Evolutionary conservation across 257 asterid genomes (phyloP), one percentile per base, ranked within the genome.

Genomic region (Nicotiana noctiflora): DNA sequence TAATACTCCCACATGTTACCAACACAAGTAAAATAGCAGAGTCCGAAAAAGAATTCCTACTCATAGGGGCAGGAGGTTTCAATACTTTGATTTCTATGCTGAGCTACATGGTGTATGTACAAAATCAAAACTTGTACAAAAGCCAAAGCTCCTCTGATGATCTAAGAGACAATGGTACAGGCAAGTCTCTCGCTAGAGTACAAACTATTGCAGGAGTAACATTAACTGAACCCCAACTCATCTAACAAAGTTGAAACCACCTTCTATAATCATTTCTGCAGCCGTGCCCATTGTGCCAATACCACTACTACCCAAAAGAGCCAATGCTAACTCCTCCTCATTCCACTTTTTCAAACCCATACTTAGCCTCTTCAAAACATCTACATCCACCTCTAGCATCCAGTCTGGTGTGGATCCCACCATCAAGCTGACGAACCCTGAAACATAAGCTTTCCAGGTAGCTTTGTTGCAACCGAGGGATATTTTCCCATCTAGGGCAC

Each of bases 261-360:
- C 52, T 81, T 84, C 95, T 79, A 95, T 85, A 67, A 93, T 91
- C 94, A 93, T 86, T 86, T 95, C 98, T 9, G 98, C 98, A 74
- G 99, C 97, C 64, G 93, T 90, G 53, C 97, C 99, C 96, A 95
- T 91, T 32, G 96, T 94, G 60, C 80, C 81, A 79, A 92, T 67
- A 53, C 99, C 99, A 81, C 97, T 80, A 14, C 91, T 76, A 76
- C 92, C 97, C 79, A 95, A 88, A 79, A 95, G 82, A 2, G 93
- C 92, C 90, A 93, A 70, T 82, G 93, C 98, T 85, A 93, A 76
- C 84, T 93, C 98, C 68, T 89, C 97, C 88, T 95, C 99, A 32
- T 90, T 83, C 97, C 96, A 92, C 62, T 87, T 90, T 84, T 87
- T 93, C 75, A 95, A 85, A 27, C 98, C 98, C 85, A 72, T 87